Base-by-base conservation (phyloP, 306 rosid species). In the Albizia julibrissin region DNA sequence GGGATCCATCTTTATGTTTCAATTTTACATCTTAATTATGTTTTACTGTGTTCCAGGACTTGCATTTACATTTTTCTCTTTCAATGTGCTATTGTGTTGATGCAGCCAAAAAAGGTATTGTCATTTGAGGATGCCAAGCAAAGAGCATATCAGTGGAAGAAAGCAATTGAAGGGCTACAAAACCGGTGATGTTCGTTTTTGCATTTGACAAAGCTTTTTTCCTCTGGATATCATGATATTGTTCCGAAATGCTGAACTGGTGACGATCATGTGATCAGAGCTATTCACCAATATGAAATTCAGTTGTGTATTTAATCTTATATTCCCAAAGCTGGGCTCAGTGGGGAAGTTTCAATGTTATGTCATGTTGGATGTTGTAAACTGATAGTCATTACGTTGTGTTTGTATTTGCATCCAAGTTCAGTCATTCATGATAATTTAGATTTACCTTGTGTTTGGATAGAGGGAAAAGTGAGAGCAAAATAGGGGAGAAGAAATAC, bases 111-210 rank as follows among this genome's bases (percentile, higher is more conserved):
- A 76, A 96, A 96, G 91, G 90, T 96, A 61, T 64, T 92, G 79
- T 87, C 93, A 10, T 96, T 93, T 40, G 97, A 96, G 89, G 99
- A 96, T 73, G 86, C 94, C 18, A 93, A 93, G 83, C 99, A 93
- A 85, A 90, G 97, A 86, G 97, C 98, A 3, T 88, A 85, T 86
- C 97, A 91, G 72, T 96, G 98, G 99, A 96, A 96, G 90, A 96
- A 93, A 88, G 94, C 97, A 16, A 96, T 96, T 11, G 99, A 96
- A 87, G 99, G 87, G 81, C 98, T 96, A 89, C 98, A 96, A 84
- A 96, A 92, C 83, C 88, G 90, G 91, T 96, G 96, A 93, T 79
- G 82, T 79, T 43, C 61, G 43, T 83, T 74, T 74, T 54, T 71
- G 80, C 70, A 85, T 81, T 79, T 72, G 83, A 82, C 81, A 44